Base-by-base conservation (phyloP, 2,329 filamentous ascomycete species). In the Trichophyton mentagrophytes region DNA sequence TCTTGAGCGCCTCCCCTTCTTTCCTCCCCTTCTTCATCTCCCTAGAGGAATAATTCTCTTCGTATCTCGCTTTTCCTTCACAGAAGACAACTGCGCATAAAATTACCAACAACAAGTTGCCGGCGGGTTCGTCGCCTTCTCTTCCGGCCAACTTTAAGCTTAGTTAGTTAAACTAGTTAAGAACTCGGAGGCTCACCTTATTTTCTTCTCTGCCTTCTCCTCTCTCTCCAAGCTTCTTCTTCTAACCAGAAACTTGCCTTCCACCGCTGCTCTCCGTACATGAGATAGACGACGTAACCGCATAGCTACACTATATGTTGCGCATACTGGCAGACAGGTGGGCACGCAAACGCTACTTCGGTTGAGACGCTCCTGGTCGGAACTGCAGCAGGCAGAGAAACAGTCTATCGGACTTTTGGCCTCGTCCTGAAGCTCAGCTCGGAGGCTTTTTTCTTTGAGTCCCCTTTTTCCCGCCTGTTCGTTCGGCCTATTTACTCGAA, bases 271-370 rank as follows among this genome's bases (percentile, higher is more conserved):
- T 3, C 51, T 22, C n/a, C 27, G 11, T 27, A 27, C 13, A 55
- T 55, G 51, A 38, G 51, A 55, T 55, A 55, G 17, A 55, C 17
- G n/a, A 44, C 27, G n/a, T n/a, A 44, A 44, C 27, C 11, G 20
- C 27, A 36, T 36, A n/a, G n/a, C 15, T 15, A 15, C 47, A 36
- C 47, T 79, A 75, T 72, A 82, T 82, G 80, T 79, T 71, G 75
- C 78, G 80, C 66, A 69, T 80, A 69, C 76, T 78, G 65, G 80
- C 76, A 67, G 80, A 77, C 68, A 70, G 73, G 67, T 77, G 76
- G 76, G 76, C 74, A 67, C 72, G 75, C 61, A 75, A 75, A 66
- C 69, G 76, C 64, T 77, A 77, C 65, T 72, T 76, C 64, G 74
- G 72, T 66, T 76, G 73, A 75, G 58, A 60, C 27, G 6, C 25